A percentile compares a stretch with the other conserved stretches of the same genome.
Conservation (phyloP, 306 rosid genomes). For the Ziziphus jujuba region DNA sequence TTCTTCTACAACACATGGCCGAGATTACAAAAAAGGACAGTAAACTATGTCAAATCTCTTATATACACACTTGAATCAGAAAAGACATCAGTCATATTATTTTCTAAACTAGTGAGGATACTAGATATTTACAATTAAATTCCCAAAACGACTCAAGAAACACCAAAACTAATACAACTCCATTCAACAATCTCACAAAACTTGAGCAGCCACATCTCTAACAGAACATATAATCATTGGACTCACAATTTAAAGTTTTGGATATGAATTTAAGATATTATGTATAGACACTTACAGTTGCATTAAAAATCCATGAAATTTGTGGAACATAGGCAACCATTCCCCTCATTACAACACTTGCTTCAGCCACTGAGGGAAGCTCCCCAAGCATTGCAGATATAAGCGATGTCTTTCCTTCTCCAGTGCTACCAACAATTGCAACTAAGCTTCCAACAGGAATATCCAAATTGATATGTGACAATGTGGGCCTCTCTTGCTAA, state of each 20-base stretch:
- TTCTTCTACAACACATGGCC: no score
- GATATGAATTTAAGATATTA: neutral
- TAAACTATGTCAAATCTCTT: no score
- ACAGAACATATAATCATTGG: no score
- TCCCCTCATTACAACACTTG: conserved; percentile 44
- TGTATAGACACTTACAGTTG: conserved; percentile 38
- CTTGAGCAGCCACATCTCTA: no score
- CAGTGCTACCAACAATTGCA: conserved; percentile 61
- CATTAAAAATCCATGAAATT: conserved; percentile 54
- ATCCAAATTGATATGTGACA: conserved; percentile 50
- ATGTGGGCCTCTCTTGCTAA: conserved; percentile 46
- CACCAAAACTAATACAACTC: no score
- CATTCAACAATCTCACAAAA: no score
- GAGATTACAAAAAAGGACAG: no score
- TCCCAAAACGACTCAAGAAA: no score
- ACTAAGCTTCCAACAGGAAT: conserved; percentile 57
- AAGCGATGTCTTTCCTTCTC: conserved; percentile 62
- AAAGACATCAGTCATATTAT: no score
- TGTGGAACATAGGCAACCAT: conserved; percentile 55
- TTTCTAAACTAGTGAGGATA: no score
- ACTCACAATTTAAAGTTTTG: neutral
- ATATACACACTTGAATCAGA: no score
- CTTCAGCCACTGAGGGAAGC: conserved; percentile 44
- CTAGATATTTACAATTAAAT: no score
- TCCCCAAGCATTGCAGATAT: conserved; percentile 63